Evolutionary conservation across 257 asterid genomes (phyloP), one percentile per base, ranked within the genome.

Genomic region (Gynochthodes officinalis): DNA sequence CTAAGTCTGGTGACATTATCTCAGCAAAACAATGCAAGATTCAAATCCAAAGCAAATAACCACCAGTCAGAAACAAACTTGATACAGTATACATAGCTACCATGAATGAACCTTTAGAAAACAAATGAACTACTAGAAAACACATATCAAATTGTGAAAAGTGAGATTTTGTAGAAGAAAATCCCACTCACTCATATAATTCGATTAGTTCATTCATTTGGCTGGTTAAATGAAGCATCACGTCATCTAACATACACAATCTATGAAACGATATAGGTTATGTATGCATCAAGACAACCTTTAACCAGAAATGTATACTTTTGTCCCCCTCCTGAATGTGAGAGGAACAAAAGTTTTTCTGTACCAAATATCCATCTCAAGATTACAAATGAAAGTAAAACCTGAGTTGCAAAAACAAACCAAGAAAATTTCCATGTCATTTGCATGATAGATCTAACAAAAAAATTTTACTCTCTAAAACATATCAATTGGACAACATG

Each of bases 181-280:
- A 58, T 67, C 67, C 60, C 80, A 63, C 86, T 74, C 73, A 59
- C n/a, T n/a, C n/a, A 71, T 75, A 69, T 15, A 19, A 48, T 61
- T 62, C 67, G 75, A 74, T 40, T 6, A n/a, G 15, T 25, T 21
- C 35, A 18, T 65, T 75, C 27, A 52, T 72, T 25, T 72, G 57
- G 79, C 79, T 75, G 78, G 63, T 44, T 48, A 64, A 60, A 50
- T 70, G 70, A 74, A 72, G 72, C 68, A 74, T 55, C 74, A 64
- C 33, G 5, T 46, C 79, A 53, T 53, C 32, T 43, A n/a, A 28
- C 39, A 66, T 46, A 44, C n/a, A 27, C 8, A 42, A 14, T 5
- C 70, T 27, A 61, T 30, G 19, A 59, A 58, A 27, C 27, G 25
- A 14, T 10, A 61, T 61, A 7, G 55, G 23, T n/a, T 42, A 65